Evolutionary conservation across 208 protist species (phyloP).

Genomic region (Leishmania lainsoni): DNA sequence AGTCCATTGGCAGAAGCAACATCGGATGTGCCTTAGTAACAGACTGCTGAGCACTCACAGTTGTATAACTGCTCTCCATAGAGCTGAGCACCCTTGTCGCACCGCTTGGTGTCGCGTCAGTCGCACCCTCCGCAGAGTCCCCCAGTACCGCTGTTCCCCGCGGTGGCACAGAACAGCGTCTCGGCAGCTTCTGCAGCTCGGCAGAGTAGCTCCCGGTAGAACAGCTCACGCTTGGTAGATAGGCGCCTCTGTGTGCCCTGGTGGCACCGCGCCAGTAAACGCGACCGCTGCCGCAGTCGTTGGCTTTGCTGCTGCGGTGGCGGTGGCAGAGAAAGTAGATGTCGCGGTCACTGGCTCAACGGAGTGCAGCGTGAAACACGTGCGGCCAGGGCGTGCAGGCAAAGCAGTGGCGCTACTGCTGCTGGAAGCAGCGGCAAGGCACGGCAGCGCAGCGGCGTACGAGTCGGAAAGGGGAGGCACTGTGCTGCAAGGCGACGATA

Average conservation of each 20-base stretch:
- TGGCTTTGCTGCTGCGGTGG: neutral
- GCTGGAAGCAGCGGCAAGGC: neutral
- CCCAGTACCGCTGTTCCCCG: neutral
- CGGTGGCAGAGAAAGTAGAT: neutral
- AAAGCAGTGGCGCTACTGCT: neutral
- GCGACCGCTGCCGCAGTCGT: neutral
- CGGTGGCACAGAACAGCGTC: neutral
- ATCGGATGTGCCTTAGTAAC: neutral
- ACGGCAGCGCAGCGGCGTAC: neutral
- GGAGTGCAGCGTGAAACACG: slow-evolving; percentile 30
- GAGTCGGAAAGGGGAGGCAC: neutral
- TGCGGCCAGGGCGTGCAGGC: slow-evolving; percentile 18
- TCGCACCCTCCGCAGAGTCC: neutral
- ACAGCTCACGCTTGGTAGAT: neutral
- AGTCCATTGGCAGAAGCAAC: neutral
- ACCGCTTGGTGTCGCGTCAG: neutral
- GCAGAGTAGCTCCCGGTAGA: neutral
- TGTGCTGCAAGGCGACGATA: neutral
- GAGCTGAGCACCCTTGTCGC: neutral
- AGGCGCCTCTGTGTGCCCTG: neutral
- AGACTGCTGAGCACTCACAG: too few species aligned
- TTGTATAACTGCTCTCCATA: neutral
- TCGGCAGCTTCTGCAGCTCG: neutral
- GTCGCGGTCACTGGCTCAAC: neutral
- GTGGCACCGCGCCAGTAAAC: neutral